phyloP scores from a whole-genome alignment of 345 rosid species.

The Camelina laxa region DNA sequence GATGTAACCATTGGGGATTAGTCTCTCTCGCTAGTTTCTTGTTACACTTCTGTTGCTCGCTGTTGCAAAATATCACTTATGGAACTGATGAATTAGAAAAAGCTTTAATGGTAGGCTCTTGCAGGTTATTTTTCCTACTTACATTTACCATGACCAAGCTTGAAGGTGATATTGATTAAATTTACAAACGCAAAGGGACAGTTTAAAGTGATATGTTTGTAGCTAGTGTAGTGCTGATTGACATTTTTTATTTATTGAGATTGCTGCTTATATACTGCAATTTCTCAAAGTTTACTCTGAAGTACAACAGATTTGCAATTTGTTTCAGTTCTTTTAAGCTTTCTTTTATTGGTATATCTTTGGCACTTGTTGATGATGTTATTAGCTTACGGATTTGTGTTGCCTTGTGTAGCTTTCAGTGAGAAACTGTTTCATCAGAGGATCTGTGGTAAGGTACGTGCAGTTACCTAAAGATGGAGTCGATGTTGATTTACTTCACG shows the following conservation, averaged over 20 bases:
- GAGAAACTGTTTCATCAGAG: constrained; percentile 98
- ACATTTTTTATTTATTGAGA: neutral
- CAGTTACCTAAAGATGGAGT: constrained; percentile 97
- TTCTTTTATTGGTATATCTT: neutral
- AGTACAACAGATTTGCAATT: neutral
- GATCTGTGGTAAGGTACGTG: constrained; percentile 97
- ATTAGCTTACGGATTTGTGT: constrained; percentile 9
- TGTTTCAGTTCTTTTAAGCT: neutral
- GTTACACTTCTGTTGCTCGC: neutral
- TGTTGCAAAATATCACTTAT: constrained; percentile 6
- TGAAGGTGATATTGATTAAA: constrained; percentile 6
- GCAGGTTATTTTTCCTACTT: neutral
- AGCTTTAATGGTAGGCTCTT: constrained; percentile 11
- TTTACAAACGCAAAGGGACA: neutral
- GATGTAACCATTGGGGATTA: neutral
- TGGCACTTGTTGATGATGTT: constrained; percentile 5
- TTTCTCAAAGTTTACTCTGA: constrained; percentile 7
- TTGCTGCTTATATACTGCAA: constrained; percentile 9
- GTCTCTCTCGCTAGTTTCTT: neutral
- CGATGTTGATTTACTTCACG: constrained; percentile 94
- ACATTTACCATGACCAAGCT: neutral
- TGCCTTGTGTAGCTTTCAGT: constrained; percentile 80
- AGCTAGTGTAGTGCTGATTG: neutral
- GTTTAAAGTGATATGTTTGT: neutral
- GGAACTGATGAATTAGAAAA: constrained; percentile 6